Conservation (phyloP, 192 early-diverging fungal genomes). For the Rhizoclosmatium globosum region DNA sequence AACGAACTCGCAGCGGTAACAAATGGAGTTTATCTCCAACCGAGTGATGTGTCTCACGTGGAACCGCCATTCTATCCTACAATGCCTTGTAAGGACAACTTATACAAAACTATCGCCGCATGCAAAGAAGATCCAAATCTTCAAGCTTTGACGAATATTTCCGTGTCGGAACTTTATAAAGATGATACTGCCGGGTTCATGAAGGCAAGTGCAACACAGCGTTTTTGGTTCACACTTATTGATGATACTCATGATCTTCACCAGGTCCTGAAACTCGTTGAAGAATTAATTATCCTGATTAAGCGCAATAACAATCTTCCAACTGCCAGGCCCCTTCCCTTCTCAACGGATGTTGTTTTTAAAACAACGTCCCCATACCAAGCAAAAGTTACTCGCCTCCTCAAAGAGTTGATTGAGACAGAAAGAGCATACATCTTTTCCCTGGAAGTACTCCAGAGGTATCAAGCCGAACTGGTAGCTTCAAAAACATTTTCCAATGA, state of each 20-base stretch:
- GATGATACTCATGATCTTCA: too few species aligned
- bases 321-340: slow-evolving; percentile 54
- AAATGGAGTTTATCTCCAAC: slow-evolving; percentile 35
- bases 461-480: slow-evolving; percentile 49
- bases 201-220: slow-evolving; percentile 66
- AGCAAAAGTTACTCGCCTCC: slow-evolving; percentile 86
- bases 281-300: slow-evolving; percentile 77
- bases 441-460: slow-evolving; percentile 76
- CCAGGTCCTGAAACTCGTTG: slow-evolving; percentile 85
- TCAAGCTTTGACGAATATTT: slow-evolving; percentile 74
- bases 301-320: slow-evolving; percentile 73
- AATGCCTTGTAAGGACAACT: slow-evolving; percentile 82
- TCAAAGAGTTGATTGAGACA: slow-evolving; percentile 92
- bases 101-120: slow-evolving; percentile 86
- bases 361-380: slow-evolving; percentile 61
- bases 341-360: slow-evolving; percentile 32
- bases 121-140: slow-evolving; percentile 70
- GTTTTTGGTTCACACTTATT: not conserved
- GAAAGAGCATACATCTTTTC: slow-evolving; percentile 95
- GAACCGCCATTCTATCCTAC: slow-evolving; percentile 32
- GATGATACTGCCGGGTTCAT: slow-evolving; percentile 98
- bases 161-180: slow-evolving; percentile 88
- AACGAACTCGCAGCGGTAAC: slow-evolving; percentile 51
- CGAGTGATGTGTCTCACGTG: slow-evolving; percentile 48
- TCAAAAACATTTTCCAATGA: slow-evolving; percentile 82